phyloP scores from a whole-genome alignment of 495 filamentous ascomycete genomes.

The Thermothielavioides terrestris region DNA sequence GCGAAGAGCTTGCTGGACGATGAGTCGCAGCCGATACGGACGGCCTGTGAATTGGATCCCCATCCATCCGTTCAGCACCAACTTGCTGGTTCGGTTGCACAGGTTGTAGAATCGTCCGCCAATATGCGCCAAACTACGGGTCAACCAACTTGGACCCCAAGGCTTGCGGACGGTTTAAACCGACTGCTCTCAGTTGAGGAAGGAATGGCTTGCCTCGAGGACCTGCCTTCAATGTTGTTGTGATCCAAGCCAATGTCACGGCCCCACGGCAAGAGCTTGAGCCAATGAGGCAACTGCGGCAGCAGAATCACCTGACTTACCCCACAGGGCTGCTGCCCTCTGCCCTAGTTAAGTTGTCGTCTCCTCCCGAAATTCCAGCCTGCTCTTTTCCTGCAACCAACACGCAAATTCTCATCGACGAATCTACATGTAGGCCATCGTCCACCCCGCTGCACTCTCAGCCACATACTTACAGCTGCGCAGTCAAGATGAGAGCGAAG shows the following conservation, averaged over 20 bases:
- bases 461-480: constrained; percentile 8
- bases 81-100: too few relatives aligned
- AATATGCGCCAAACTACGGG: too few relatives aligned
- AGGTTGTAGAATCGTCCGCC: too few relatives aligned
- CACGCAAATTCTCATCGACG: constrained; percentile 25
- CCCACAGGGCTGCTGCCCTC: constrained; percentile 30
- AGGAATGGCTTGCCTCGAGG: too few relatives aligned
- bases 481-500: constrained; percentile 89
- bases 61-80: too few relatives aligned
- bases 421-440: constrained; percentile 17
- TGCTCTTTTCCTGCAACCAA: constrained; percentile 23
- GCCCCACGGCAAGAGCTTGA: constrained; percentile 11
- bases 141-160: neutral
- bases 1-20: constrained; percentile 72
- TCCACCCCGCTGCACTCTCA: neutral
- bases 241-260: neutral
- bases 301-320: constrained; percentile 22
- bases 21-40: too few relatives aligned
- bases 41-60: too few relatives aligned
- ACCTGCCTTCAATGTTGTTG: neutral
- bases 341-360: constrained; percentile 25
- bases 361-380: constrained; percentile 23
- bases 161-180: neutral
- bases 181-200: too few relatives aligned
- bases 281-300: neutral